Percentiles rank a stretch among this genome's conserved stretches.
phyloP scores from a whole-genome alignment of 2,329 filamentous ascomycete genomes.

The Lecanicillium sp. region DNA sequence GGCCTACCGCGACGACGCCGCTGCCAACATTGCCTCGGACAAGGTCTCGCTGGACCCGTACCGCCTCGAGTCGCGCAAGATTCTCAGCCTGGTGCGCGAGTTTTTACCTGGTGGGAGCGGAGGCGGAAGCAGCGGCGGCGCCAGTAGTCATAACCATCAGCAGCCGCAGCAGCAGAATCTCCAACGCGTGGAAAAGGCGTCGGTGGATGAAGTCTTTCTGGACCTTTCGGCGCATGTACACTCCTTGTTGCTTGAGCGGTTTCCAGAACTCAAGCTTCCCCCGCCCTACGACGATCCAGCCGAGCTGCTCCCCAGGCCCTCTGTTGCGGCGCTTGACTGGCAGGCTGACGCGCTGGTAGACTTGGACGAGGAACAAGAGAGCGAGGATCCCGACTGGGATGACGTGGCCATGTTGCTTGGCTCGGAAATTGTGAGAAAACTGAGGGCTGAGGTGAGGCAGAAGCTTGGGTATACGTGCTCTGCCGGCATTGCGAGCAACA shows the following conservation, averaged over 20 bases:
- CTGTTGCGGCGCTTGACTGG: slow-evolving; percentile 69
- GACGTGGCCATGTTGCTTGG: slow-evolving; percentile 82
- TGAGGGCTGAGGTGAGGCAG: slow-evolving; percentile 61
- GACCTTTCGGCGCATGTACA: slow-evolving; percentile 84
- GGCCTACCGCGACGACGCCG: slow-evolving; percentile 80
- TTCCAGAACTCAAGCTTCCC: slow-evolving; percentile 57
- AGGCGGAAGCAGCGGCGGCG: too few relatives aligned
- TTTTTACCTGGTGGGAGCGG: slow-evolving; percentile 42
- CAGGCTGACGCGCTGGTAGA: slow-evolving; percentile 73
- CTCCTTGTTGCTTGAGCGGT: slow-evolving; percentile 63
- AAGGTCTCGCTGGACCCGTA: slow-evolving; percentile 96
- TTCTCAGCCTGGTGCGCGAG: slow-evolving; percentile 71
- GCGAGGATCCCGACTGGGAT: slow-evolving; percentile 89
- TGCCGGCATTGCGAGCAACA: slow-evolving; percentile 81
- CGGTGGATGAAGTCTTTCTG: slow-evolving; percentile 92
- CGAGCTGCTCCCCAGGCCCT: slow-evolving; percentile 63
- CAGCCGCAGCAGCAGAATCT: too few relatives aligned
- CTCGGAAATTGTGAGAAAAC: slow-evolving; percentile 75
- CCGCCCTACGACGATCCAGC: slow-evolving; percentile 66
- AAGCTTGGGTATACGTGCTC: slow-evolving; percentile 84
- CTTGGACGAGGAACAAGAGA: slow-evolving; percentile 66
- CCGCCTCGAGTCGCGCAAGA: slow-evolving; percentile 73
- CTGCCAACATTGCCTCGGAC: slow-evolving; percentile 71
- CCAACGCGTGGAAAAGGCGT: slow-evolving; percentile 82
- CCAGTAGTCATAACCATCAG: too few relatives aligned